Percentiles rank a stretch among this genome's conserved stretches.
These are phyloP conservation scores for Suhomyces chickasaworum DNA, from an alignment of 1,139 yeast genomes.

Conservation along the genomic window DNA sequence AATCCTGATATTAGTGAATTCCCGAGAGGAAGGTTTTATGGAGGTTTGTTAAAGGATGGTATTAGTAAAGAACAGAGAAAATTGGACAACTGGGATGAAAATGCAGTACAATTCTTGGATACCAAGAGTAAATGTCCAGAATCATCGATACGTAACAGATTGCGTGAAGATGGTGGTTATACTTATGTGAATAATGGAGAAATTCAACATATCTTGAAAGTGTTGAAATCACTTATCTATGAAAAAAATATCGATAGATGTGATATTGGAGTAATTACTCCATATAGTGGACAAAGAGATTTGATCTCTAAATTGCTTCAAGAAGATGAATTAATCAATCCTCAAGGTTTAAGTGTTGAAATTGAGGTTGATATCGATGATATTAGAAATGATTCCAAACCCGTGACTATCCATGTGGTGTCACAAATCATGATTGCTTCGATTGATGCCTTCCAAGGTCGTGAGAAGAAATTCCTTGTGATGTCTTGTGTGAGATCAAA, in stretches of 20 bases:
- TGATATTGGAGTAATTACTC: slow-evolving; percentile 68
- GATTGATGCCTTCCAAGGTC: slow-evolving; percentile 68
- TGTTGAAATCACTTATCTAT: slow-evolving; percentile 50
- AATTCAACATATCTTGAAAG: slow-evolving; percentile 46
- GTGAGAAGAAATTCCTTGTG: slow-evolving; percentile 60
- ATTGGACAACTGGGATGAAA: slow-evolving; percentile 39
- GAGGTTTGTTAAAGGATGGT: slow-evolving; percentile 59
- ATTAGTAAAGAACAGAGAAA: slow-evolving; percentile 51
- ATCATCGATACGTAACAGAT: slow-evolving; percentile 45
- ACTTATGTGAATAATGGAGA: slow-evolving; percentile 59
- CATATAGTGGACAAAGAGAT: slow-evolving; percentile 74
- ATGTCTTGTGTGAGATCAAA: slow-evolving; percentile 67
- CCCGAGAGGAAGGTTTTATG: slow-evolving; percentile 59
- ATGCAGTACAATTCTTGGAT: slow-evolving; percentile 59
- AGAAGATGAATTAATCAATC: slow-evolving; percentile 57
- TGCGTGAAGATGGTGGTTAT: slow-evolving; percentile 52
- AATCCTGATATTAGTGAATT: slow-evolving; percentile 64
- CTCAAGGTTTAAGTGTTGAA: slow-evolving; percentile 48
- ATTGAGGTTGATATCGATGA: slow-evolving; percentile 61
- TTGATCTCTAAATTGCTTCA: slow-evolving; percentile 53
- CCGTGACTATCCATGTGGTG: slow-evolving; percentile 59
- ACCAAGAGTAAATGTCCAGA: slow-evolving; percentile 47
- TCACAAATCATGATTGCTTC: slow-evolving; percentile 71
- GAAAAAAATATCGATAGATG: slow-evolving; percentile 53
- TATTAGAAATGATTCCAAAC: slow-evolving; percentile 49